phyloP scores from a whole-genome alignment of 2,329 filamentous ascomycete species.

The Anisogramma anomala region DNA sequence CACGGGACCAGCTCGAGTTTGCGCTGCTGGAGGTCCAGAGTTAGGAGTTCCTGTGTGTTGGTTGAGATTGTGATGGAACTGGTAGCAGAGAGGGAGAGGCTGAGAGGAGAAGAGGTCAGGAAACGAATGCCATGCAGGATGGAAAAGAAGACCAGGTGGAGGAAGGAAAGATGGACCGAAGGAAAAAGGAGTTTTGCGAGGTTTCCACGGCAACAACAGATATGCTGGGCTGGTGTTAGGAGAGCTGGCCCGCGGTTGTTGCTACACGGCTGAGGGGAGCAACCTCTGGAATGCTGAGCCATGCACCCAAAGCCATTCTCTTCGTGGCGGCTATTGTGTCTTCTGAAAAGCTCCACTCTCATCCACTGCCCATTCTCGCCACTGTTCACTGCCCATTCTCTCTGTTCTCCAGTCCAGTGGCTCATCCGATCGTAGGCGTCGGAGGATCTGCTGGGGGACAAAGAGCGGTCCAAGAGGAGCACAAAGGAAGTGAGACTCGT shows the following conservation, averaged over 20 bases:
- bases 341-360: conserved; percentile 4
- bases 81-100: background rate
- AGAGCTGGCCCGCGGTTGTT: conserved; percentile 1
- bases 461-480: conserved; percentile 1
- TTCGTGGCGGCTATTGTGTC: conserved; percentile 2
- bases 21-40: background rate
- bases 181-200: conserved; percentile 5
- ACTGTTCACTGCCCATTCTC: no score
- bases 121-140: conserved; percentile 3
- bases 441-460: conserved; percentile 5
- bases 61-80: background rate
- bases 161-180: conserved; percentile 1
- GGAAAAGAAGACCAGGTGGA: background rate
- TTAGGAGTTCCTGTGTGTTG: background rate
- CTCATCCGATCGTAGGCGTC: background rate
- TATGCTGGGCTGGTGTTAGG: conserved; percentile 10
- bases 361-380: background rate
- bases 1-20: background rate
- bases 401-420: conserved; percentile 1
- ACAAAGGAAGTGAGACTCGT: conserved; percentile 6
- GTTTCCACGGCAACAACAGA: conserved; percentile 14
- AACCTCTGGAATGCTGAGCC: conserved; percentile 13
- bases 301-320: conserved; percentile 5
- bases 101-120: background rate
- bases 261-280: conserved; percentile 11